Evolutionary conservation across 768 basidiomycete genomes (phyloP).

Genomic region (Mycena capillaripes): DNA sequence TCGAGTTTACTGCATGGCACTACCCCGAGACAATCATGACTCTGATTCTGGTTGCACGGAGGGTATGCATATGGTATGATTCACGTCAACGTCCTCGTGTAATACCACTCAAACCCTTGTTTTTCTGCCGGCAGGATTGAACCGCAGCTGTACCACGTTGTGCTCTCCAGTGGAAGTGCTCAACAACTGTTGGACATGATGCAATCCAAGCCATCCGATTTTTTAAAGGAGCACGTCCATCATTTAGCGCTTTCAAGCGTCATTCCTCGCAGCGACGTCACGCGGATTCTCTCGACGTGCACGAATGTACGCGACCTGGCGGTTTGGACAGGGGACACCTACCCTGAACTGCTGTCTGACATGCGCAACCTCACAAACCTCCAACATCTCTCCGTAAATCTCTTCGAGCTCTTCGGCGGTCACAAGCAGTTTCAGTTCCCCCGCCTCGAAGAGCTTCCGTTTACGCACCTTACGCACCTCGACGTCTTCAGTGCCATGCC

Average conservation of each 20-base stretch:
- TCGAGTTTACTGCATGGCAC: conserved; percentile 19
- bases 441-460: not conserved
- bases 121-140: conserved; percentile 24
- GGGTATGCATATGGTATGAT: conserved; percentile 29
- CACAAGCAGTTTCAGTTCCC: not conserved
- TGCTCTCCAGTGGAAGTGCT: not conserved
- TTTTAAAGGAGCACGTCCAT: conserved; percentile 16
- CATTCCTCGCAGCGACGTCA: not conserved
- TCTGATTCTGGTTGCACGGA: conserved; percentile 11
- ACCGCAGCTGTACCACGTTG: conserved; percentile 16
- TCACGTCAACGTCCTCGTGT: not conserved
- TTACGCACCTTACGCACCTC: conserved; percentile 27
- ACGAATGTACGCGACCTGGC: conserved; percentile 17
- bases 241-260: conserved; percentile 16
- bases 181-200: conserved; percentile 5
- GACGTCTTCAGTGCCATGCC: conserved; percentile 22
- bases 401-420: conserved; percentile 18
- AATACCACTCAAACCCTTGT: not conserved
- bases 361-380: conserved; percentile 17
- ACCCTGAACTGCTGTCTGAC: conserved; percentile 9
- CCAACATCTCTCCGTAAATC: conserved; percentile 19
- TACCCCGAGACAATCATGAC: not conserved
- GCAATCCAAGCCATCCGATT: conserved; percentile 21
- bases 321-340: conserved; percentile 26
- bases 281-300: conserved; percentile 22